Conservation (phyloP, 352 stramenopile genomes). For the Phytophthora syringae region DNA sequence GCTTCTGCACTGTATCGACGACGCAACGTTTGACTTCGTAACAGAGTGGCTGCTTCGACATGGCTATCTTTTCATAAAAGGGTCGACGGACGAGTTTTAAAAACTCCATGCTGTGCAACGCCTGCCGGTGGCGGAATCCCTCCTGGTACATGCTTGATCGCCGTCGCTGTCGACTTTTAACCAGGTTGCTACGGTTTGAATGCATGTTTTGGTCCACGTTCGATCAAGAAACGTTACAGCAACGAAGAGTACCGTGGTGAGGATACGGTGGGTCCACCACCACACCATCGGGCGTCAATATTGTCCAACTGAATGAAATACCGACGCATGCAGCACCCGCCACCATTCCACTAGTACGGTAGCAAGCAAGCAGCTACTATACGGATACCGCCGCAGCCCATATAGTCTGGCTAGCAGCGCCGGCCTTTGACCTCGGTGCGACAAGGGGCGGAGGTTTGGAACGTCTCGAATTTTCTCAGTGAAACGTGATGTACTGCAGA, state of each 20-base stretch:
- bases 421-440: constrained; percentile 14
- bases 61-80: background rate
- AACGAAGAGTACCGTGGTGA: too few species aligned
- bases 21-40: background rate
- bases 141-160: too few species aligned
- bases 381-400: constrained; percentile 11
- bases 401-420: constrained; percentile 2
- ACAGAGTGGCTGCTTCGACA: background rate
- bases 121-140: too few species aligned
- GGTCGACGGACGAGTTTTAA: too few species aligned
- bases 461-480: constrained; percentile 28
- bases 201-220: too few species aligned
- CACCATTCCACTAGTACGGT: constrained; percentile 13
- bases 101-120: too few species aligned
- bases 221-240: too few species aligned
- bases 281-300: too few species aligned
- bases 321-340: background rate
- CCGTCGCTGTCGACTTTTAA: too few species aligned
- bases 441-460: constrained; percentile 28
- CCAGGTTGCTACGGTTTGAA: background rate
- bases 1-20: background rate
- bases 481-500: constrained; percentile 21
- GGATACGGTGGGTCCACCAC: too few species aligned
- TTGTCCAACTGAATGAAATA: too few species aligned
- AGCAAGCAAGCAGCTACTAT: constrained; percentile 21